Conservation (phyloP, 176 grass and related monocot species). For the Bolboschoenus planiculmis region DNA sequence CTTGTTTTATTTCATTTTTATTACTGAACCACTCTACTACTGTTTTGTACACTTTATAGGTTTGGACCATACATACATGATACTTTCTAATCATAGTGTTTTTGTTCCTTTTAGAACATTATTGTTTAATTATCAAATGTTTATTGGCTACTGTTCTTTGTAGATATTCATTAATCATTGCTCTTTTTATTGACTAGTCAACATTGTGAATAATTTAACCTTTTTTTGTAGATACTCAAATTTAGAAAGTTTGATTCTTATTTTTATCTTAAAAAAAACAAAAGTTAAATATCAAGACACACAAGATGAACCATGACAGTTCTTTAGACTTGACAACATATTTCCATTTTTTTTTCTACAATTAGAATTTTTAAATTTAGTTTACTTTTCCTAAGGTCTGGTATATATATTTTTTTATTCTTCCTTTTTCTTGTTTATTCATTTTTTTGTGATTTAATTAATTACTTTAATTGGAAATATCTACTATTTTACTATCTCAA, state of each 20-base stretch:
- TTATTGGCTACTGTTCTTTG: background rate
- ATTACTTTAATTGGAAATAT: background rate
- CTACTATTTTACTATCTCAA: no score
- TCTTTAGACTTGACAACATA: background rate
- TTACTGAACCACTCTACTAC: background rate
- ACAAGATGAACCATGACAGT: no score
- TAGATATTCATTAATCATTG: background rate
- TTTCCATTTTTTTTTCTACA: background rate
- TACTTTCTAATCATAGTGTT: background rate
- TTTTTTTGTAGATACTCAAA: no score
- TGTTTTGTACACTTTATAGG: background rate
- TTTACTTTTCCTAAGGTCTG: background rate
- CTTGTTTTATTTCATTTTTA: no score
- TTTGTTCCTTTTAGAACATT: background rate
- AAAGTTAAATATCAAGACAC: no score
- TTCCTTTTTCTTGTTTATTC: background rate
- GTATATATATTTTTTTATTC: background rate
- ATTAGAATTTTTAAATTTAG: background rate
- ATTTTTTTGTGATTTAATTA: background rate
- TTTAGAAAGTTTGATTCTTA: no score
- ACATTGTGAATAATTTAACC: background rate
- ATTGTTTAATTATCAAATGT: background rate
- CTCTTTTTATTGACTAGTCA: background rate
- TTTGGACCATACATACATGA: conserved; percentile 1
- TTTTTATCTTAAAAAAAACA: no score